Conservation (phyloP, 164 flowering plant genomes). For the Vitis labrusca region DNA sequence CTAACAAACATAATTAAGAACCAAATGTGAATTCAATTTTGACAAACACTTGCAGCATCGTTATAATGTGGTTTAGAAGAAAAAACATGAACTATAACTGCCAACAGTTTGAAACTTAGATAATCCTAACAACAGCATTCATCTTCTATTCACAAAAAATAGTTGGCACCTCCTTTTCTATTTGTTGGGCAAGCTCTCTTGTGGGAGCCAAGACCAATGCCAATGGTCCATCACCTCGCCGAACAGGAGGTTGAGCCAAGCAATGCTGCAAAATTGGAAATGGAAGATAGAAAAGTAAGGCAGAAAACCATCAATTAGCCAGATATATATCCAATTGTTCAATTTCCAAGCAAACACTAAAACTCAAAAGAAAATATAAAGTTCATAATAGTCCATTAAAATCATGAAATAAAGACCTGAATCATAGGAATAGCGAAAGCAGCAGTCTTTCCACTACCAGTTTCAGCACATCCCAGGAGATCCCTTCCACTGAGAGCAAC, state of each 20-base stretch:
- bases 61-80: neutral
- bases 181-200: slow-evolving; percentile 71
- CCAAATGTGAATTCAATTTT: neutral
- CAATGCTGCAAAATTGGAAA: slow-evolving; percentile 41
- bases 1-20: neutral
- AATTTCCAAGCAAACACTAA: neutral
- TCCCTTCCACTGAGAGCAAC: slow-evolving; percentile 65
- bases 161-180: slow-evolving; percentile 45
- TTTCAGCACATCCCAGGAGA: slow-evolving; percentile 67
- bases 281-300: neutral
- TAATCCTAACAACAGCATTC: neutral
- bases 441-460: slow-evolving; percentile 79
- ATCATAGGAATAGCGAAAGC: slow-evolving; percentile 70
- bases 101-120: too few species aligned
- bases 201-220: slow-evolving; percentile 70
- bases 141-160: neutral
- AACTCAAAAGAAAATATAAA: neutral
- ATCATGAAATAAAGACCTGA: slow-evolving; percentile 33
- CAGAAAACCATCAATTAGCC: neutral
- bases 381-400: neutral
- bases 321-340: neutral
- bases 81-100: neutral
- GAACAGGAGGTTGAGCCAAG: slow-evolving; percentile 50
- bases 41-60: neutral
- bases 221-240: slow-evolving; percentile 63